Evolutionary conservation across 352 stramenopile species (phyloP).

Genomic region (Hyaloperonospora arabidopsidis): DNA sequence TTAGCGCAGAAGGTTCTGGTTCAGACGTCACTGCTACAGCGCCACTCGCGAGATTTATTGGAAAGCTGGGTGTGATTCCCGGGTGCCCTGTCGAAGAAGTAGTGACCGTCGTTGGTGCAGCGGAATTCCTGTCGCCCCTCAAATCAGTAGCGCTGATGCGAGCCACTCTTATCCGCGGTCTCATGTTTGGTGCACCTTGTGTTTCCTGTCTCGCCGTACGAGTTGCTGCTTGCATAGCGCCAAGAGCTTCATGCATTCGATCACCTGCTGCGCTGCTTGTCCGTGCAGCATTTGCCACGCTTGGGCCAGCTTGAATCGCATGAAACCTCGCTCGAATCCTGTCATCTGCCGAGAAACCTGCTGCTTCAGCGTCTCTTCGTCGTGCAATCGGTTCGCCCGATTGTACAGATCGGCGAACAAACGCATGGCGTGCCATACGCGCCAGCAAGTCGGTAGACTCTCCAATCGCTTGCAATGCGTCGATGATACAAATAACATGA

Average conservation of each 20-base stretch:
- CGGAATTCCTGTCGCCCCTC: slow-evolving; percentile 1
- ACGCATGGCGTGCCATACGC: slow-evolving; percentile 40
- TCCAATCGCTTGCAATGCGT: slow-evolving; percentile 47
- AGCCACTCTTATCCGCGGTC: slow-evolving; percentile 20
- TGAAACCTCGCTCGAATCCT: slow-evolving; percentile 9
- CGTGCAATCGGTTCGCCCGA: slow-evolving; percentile 17
- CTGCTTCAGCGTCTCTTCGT: slow-evolving; percentile 6
- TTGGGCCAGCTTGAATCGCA: slow-evolving; percentile 1
- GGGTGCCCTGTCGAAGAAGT: neutral
- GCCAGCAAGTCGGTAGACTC: slow-evolving; percentile 44
- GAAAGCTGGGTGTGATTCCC: slow-evolving; percentile 16
- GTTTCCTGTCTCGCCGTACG: slow-evolving; percentile 7
- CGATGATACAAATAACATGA: slow-evolving; percentile 35
- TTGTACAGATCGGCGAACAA: slow-evolving; percentile 37
- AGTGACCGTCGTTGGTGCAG: neutral
- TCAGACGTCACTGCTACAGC: neutral
- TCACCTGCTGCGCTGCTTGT: neutral
- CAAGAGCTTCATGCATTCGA: slow-evolving; percentile 8
- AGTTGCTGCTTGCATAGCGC: slow-evolving; percentile 10
- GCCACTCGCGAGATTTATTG: slow-evolving; percentile 16
- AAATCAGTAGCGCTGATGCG: slow-evolving; percentile 16
- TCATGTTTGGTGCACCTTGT: slow-evolving; percentile 4
- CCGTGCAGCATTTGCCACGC: neutral
- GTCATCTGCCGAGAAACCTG: slow-evolving; percentile 1
- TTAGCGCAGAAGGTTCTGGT: slow-evolving; percentile 3